Base-by-base conservation (phyloP, 202 grass and related monocot species). In the Carex sylvatica region DNA sequence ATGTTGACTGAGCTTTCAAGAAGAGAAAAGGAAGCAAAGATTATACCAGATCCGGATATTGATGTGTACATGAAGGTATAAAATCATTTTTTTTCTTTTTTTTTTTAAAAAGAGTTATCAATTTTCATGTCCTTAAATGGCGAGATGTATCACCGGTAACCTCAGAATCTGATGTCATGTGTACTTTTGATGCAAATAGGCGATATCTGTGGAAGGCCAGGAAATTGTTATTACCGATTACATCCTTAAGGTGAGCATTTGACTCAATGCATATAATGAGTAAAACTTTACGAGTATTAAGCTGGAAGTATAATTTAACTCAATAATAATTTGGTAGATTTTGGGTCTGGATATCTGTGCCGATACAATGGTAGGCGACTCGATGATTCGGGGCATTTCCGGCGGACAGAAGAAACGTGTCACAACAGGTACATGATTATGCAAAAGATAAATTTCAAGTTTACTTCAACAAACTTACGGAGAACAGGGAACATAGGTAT, bases 11-110 rank as follows among this genome's bases (percentile, higher is more conserved):
- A 98, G 80, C 82, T 98, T 22, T 98, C 95, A 78, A 90, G 92
- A 90, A 93, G 95, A 87, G 95, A 98, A 72, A 98, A 95, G 78
- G 92, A 94, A 83, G 95, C 92, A 61, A 90, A 77, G 61, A 95
- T 98, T 51, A 90, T 91, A 63, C 95, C 95, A 55, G 95, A 98
- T 87, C 95, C 89, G 61, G 92, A 93, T 70, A 86, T 98, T 36
- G 95, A 95, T 87, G 87, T 95, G 65, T 98, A 93, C 56, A 98
- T 98, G 95, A 98, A 98, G 95, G 95, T 93, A 79, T 55, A 59
- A 46, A 63, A 56, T 8, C 35, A 68, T 22, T 62, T 44, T 18
- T 73, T 15, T n/a, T n/a, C n/a, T n/a, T n/a, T n/a, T 61, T 42
- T 23, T 52, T 47, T 89, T 66, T 19, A 16, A 15, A 36, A 36